A percentile compares a stretch with the other conserved stretches of the same genome.
phyloP scores from a whole-genome alignment of 2,329 filamentous ascomycete genomes.

The Monosporascus cannonballus region DNA sequence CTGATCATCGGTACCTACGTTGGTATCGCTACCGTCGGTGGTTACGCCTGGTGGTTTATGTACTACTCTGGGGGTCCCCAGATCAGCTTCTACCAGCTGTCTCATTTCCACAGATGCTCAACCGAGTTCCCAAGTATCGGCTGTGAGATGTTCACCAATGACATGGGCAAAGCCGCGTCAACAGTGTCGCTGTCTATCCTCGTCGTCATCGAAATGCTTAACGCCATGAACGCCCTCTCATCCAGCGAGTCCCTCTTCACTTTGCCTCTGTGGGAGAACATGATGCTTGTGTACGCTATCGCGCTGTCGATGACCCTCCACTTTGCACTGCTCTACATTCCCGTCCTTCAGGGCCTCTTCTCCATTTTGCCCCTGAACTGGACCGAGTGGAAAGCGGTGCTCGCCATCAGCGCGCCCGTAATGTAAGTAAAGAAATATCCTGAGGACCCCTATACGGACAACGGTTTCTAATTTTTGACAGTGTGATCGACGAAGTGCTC shows the following conservation, averaged over 20 bases:
- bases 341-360: slow-evolving; percentile 82
- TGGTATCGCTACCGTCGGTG: slow-evolving; percentile 87
- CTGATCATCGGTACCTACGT: slow-evolving; percentile 95
- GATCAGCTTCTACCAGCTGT: slow-evolving; percentile 82
- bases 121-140: slow-evolving; percentile 81
- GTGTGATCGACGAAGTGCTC: slow-evolving; percentile 75
- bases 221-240: slow-evolving; percentile 95
- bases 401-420: slow-evolving; percentile 83
- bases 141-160: slow-evolving; percentile 84
- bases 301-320: slow-evolving; percentile 88
- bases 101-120: slow-evolving; percentile 91
- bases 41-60: slow-evolving; percentile 99
- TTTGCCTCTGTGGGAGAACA: slow-evolving; percentile 94
- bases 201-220: slow-evolving; percentile 98
- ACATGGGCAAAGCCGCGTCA: slow-evolving; percentile 81
- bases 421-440: slow-evolving; percentile 56
- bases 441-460: no score
- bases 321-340: slow-evolving; percentile 88
- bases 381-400: slow-evolving; percentile 87
- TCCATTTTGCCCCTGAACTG: slow-evolving; percentile 81
- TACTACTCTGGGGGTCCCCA: slow-evolving; percentile 85
- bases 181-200: slow-evolving; percentile 88
- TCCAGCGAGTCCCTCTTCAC: slow-evolving; percentile 92
- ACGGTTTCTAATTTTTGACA: slow-evolving; percentile 28
- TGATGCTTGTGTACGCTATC: slow-evolving; percentile 96